These are phyloP conservation scores for Populus tremula DNA, from an alignment of 345 rosid species.

Conservation along the genomic window DNA sequence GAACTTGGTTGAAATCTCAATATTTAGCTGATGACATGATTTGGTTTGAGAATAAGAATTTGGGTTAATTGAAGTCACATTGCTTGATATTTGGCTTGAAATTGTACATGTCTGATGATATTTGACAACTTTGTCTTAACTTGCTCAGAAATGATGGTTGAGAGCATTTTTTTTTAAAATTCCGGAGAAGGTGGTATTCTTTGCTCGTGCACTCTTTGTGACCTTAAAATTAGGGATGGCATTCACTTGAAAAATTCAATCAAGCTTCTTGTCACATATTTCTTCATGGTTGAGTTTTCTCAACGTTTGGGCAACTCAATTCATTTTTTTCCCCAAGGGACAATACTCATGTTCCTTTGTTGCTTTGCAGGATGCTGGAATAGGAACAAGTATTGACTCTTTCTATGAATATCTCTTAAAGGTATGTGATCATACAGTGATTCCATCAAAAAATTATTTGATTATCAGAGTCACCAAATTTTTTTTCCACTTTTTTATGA, in stretches of 20 bases:
- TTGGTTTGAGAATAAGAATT: neutral
- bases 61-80: neutral
- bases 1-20: no score
- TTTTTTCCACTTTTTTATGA: neutral
- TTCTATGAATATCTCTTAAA: constrained; percentile 96
- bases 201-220: no score
- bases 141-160: neutral
- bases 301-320: neutral
- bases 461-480: neutral
- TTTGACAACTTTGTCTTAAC: neutral
- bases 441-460: neutral
- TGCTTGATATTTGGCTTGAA: neutral
- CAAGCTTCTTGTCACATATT: constrained; percentile 4
- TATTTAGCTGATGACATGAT: neutral
- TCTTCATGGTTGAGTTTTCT: constrained; percentile 1
- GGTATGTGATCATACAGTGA: constrained; percentile 32
- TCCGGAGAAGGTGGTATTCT: no score
- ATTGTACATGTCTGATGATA: neutral
- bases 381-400: constrained; percentile 97
- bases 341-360: constrained; percentile 8
- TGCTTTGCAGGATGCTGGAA: constrained; percentile 95
- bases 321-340: neutral
- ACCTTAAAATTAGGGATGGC: no score
- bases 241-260: neutral
- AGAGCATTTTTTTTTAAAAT: no score